phyloP scores from a whole-genome alignment of 2,329 filamentous ascomycete species.

The Cladosporium sp. region DNA sequence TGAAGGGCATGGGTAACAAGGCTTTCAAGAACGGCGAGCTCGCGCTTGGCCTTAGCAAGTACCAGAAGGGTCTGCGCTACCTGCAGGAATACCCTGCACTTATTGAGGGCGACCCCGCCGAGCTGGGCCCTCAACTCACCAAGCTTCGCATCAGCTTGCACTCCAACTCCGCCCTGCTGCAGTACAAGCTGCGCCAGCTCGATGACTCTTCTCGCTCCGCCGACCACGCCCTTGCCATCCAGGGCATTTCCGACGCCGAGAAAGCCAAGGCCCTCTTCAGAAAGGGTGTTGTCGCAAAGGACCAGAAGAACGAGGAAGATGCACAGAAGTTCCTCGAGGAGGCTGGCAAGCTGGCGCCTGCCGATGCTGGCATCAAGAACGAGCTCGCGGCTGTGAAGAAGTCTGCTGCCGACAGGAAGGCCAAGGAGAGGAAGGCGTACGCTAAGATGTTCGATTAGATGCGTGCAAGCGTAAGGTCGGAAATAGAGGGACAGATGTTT shows the following conservation, averaged over 20 bases:
- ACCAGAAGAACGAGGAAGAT: constrained; percentile 77
- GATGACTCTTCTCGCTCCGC: constrained; percentile 67
- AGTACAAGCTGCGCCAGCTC: constrained; percentile 72
- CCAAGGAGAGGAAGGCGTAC: constrained; percentile 88
- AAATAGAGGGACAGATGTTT: too few species aligned
- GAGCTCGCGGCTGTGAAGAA: constrained; percentile 78
- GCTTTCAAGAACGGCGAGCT: constrained; percentile 80
- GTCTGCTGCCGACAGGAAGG: constrained; percentile 63
- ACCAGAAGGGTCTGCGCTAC: constrained; percentile 88
- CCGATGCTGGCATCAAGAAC: constrained; percentile 67
- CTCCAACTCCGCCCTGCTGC: constrained; percentile 81
- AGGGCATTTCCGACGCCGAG: constrained; percentile 65
- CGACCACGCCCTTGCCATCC: constrained; percentile 63
- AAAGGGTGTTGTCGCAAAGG: constrained; percentile 68
- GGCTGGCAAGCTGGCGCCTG: constrained; percentile 50
- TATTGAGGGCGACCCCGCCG: constrained; percentile 63
- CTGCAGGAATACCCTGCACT: constrained; percentile 75
- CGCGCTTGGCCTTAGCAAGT: constrained; percentile 74
- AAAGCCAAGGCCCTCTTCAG: constrained; percentile 87
- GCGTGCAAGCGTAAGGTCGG: too few species aligned
- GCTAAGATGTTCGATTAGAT: constrained; percentile 75
- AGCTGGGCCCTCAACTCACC: constrained; percentile 62
- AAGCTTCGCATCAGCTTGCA: constrained; percentile 79
- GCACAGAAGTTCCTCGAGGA: constrained; percentile 49
- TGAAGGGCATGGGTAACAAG: constrained; percentile 89